A percentile compares a stretch with the other conserved stretches of the same genome.
phyloP scores from a whole-genome alignment of 2,329 filamentous ascomycete genomes.

The Aspergillus ochraceus region DNA sequence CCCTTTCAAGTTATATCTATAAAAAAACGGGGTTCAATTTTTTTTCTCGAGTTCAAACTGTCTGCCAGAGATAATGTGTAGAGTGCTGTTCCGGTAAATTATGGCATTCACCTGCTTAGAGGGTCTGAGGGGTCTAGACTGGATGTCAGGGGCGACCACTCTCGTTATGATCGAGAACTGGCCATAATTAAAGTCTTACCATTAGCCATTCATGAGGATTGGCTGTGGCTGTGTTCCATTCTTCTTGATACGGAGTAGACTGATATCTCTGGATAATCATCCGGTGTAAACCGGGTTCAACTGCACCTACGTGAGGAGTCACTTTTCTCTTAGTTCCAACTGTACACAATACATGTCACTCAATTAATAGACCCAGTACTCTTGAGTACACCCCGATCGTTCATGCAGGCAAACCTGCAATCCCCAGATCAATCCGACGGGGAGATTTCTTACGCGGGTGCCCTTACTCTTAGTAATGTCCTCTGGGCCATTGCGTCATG shows the following conservation, averaged over 20 bases:
- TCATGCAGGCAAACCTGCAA: background rate
- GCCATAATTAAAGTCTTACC: background rate
- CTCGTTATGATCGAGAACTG: background rate
- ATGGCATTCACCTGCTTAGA: background rate
- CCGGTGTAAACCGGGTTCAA: no score
- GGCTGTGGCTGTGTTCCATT: background rate
- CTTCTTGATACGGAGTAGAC: no score
- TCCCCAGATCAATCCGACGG: background rate
- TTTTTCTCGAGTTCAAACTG: slow-evolving; percentile 16
- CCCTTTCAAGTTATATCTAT: slow-evolving; percentile 38
- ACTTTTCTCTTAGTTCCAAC: no score
- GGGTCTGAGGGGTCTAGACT: background rate
- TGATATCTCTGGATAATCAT: no score
- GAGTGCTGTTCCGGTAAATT: background rate
- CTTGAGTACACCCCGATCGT: no score
- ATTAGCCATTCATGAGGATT: background rate
- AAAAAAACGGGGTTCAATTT: slow-evolving; percentile 40
- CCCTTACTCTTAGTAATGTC: slow-evolving; percentile 12
- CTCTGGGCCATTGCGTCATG: slow-evolving; percentile 33
- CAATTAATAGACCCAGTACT: no score
- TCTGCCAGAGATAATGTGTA: slow-evolving; percentile 7
- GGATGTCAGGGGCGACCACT: no score
- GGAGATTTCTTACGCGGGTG: background rate
- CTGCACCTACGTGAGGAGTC: no score
- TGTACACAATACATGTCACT: no score